These are phyloP conservation scores for Rhizoclosmatium globosum DNA, from an alignment of 192 early-diverging fungal genomes.

Conservation along the genomic window DNA sequence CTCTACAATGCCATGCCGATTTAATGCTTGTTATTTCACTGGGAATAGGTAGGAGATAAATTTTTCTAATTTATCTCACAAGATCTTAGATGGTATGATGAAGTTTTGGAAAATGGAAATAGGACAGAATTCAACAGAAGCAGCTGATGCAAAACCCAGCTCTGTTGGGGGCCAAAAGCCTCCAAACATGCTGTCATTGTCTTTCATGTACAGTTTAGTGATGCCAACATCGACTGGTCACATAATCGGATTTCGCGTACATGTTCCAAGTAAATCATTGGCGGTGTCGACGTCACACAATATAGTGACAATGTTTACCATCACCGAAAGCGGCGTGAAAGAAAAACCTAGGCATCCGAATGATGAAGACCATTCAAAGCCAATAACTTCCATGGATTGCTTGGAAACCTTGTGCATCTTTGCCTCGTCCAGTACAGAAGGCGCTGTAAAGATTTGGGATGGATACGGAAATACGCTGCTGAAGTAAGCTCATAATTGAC, in stretches of 20 bases:
- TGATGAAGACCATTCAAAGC: constrained; percentile 58
- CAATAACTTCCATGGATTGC: constrained; percentile 40
- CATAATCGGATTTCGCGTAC: background rate
- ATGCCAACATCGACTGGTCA: background rate
- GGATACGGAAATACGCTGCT: constrained; percentile 45
- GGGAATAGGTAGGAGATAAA: constrained; percentile 43
- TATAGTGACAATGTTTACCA: constrained; percentile 10
- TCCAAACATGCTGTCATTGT: background rate
- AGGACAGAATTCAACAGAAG: background rate
- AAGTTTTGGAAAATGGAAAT: constrained; percentile 50
- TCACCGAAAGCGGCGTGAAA: background rate
- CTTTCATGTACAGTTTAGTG: background rate
- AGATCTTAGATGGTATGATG: constrained; percentile 41
- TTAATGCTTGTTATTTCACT: constrained; percentile 40
- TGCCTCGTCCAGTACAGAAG: constrained; percentile 52
- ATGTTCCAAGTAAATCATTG: background rate
- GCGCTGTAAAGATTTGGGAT: constrained; percentile 63
- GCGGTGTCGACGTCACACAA: constrained; percentile 4
- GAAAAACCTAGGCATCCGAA: constrained; percentile 41
- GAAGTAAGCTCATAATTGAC: constrained; percentile 27
- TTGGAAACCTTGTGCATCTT: constrained; percentile 42
- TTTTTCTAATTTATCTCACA: background rate
- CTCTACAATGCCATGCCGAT: constrained; percentile 32
- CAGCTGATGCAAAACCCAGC: background rate
- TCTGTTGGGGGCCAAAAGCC: constrained; percentile 18